A percentile compares a stretch with the other conserved stretches of the same genome.
Evolutionary conservation across 1,284 basidiomycete genomes (phyloP).

Genomic region (Boletus subluridellus): DNA sequence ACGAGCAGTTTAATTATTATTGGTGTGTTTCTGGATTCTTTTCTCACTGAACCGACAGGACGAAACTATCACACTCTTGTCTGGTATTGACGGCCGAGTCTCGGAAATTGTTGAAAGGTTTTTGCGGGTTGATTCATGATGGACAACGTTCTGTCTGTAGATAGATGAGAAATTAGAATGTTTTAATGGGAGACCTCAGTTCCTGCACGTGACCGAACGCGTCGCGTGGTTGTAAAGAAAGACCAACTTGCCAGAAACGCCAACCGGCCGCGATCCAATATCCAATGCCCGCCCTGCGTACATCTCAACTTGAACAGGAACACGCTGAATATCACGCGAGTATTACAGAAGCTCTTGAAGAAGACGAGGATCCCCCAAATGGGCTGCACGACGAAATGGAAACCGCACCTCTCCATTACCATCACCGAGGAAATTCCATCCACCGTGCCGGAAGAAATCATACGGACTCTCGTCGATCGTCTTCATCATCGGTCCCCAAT

Average conservation of each 20-base stretch:
- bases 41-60: slow-evolving; percentile 19
- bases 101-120: slow-evolving; percentile 16
- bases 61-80: slow-evolving; percentile 33
- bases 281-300: slow-evolving; percentile 20
- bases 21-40: background rate
- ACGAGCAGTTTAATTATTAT: background rate
- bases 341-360: slow-evolving; percentile 41
- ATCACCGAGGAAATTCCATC: slow-evolving; percentile 94
- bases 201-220: slow-evolving; percentile 30
- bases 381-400: too few relatives aligned
- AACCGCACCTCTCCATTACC: too few relatives aligned
- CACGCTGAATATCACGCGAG: slow-evolving; percentile 36
- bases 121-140: slow-evolving; percentile 3
- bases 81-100: slow-evolving; percentile 23
- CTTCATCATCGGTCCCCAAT: slow-evolving; percentile 98
- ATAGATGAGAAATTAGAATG: background rate
- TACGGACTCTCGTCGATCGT: slow-evolving; percentile 94
- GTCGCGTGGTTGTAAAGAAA: slow-evolving; percentile 28
- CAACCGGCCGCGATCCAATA: background rate
- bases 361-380: slow-evolving; percentile 66
- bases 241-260: slow-evolving; percentile 5
- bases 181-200: background rate
- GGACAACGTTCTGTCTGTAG: background rate
- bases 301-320: slow-evolving; percentile 35
- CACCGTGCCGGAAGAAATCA: slow-evolving; percentile 94